A percentile compares a stretch with the other conserved stretches of the same genome.
Conservation (phyloP, 106 monocot genomes). For the Dendrobium chrysotoxum region DNA sequence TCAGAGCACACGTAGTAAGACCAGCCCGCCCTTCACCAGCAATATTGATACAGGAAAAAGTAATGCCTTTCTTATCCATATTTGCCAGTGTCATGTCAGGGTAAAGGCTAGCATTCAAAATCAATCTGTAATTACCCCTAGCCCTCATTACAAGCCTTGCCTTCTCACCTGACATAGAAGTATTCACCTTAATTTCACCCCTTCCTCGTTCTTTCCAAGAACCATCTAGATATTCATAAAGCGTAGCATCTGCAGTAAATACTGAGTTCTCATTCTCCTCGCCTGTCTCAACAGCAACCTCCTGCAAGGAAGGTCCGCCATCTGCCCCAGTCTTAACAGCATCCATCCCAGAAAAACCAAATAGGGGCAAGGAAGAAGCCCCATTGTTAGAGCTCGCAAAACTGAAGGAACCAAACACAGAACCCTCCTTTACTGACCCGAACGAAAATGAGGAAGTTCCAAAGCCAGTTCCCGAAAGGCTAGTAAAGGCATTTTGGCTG, state of each 20-base stretch:
- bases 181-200: slow-evolving; percentile 79
- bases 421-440: slow-evolving; percentile 31
- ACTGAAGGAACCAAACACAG: slow-evolving; percentile 42
- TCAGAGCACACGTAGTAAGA: slow-evolving; percentile 74
- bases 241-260: slow-evolving; percentile 78
- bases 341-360: slow-evolving; percentile 20
- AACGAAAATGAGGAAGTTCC: slow-evolving; percentile 68
- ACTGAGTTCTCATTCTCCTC: slow-evolving; percentile 86
- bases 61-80: slow-evolving; percentile 92
- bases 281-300: slow-evolving; percentile 78
- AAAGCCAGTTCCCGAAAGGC: slow-evolving; percentile 85
- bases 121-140: slow-evolving; percentile 79
- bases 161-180: slow-evolving; percentile 42
- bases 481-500: slow-evolving; percentile 93
- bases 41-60: slow-evolving; percentile 90
- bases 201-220: slow-evolving; percentile 98
- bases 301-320: slow-evolving; percentile 36
- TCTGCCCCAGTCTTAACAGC: slow-evolving; percentile 20
- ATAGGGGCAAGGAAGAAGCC: slow-evolving; percentile 14
- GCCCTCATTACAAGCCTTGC: slow-evolving; percentile 89
- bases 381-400: slow-evolving; percentile 37
- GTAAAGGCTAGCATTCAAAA: slow-evolving; percentile 85
- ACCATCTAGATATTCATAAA: slow-evolving; percentile 84
- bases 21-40: slow-evolving; percentile 50
- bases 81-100: slow-evolving; percentile 73